Conservation (phyloP, 164 flowering plant genomes). For the Akebia trifoliata region DNA sequence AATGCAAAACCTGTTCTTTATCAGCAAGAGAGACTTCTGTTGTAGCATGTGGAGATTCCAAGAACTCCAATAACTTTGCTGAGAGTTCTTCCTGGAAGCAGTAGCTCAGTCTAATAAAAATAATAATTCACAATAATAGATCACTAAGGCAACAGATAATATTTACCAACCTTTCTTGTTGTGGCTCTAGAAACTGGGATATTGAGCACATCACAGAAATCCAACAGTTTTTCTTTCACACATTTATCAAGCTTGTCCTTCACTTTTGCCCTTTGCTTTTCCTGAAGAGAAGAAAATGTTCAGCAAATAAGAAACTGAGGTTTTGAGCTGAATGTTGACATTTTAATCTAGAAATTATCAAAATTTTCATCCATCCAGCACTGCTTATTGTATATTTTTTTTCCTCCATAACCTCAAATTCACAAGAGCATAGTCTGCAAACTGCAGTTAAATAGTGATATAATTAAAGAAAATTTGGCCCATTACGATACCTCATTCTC, state of each 20-base stretch:
- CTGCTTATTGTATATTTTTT: too few species aligned
- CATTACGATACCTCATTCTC: slow-evolving; percentile 67
- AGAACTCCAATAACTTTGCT: slow-evolving; percentile 59
- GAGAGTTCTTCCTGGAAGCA: slow-evolving; percentile 70
- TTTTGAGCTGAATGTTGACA: too few species aligned
- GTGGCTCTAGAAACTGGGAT: slow-evolving; percentile 48
- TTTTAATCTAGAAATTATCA: too few species aligned
- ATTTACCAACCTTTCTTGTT: slow-evolving; percentile 47
- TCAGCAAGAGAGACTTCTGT: slow-evolving; percentile 68
- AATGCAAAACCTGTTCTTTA: slow-evolving; percentile 53
- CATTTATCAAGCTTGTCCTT: slow-evolving; percentile 82
- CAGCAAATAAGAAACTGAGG: too few species aligned
- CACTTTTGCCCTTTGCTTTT: slow-evolving; percentile 55
- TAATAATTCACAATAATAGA: too few species aligned
- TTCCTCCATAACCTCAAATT: too few species aligned
- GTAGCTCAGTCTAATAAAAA: too few species aligned
- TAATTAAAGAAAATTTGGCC: too few species aligned
- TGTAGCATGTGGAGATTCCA: slow-evolving; percentile 81
- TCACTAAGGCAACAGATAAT: not conserved
- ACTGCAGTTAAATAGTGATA: too few species aligned
- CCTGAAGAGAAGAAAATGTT: slow-evolving; percentile 50
- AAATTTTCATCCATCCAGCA: too few species aligned
- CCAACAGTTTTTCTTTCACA: slow-evolving; percentile 65
- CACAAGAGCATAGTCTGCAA: not conserved
- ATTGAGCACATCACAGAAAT: slow-evolving; percentile 76